These are phyloP conservation scores for Rhodotorula sp. DNA, from an alignment of 1,284 basidiomycete genomes.

Conservation along the genomic window DNA sequence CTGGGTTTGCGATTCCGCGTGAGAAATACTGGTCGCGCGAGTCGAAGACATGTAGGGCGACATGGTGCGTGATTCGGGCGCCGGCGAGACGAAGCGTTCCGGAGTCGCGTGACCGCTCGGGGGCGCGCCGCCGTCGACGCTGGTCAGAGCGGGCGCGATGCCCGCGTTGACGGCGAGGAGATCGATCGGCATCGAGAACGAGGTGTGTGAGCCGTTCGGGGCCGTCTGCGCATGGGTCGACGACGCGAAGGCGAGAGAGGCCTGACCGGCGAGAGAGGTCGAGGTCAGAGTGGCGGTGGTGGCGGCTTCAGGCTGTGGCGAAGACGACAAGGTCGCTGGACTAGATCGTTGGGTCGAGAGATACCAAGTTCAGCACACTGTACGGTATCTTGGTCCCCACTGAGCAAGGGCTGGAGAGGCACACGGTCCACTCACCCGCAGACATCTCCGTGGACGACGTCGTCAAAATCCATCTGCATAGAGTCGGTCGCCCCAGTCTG, in stretches of 20 bases:
- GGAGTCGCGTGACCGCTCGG: constrained; percentile 4
- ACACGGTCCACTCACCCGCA: constrained; percentile 28
- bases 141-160: constrained; percentile 31
- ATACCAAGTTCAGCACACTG: not conserved
- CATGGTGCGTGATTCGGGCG: not conserved
- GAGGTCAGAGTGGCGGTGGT: not conserved
- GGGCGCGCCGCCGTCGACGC: not conserved
- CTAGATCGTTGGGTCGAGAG: too few relatives aligned
- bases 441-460: constrained; percentile 26
- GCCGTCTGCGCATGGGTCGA: not conserved
- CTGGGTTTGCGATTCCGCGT: not conserved
- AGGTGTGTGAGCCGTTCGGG: constrained; percentile 2
- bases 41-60: not conserved
- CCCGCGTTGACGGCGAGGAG: constrained; percentile 26
- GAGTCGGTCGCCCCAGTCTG: not conserved
- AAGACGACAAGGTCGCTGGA: not conserved
- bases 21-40: not conserved
- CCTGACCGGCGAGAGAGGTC: not conserved
- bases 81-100: constrained; percentile 2
- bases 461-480: constrained; percentile 30
- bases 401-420: not conserved
- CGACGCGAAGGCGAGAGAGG: not conserved
- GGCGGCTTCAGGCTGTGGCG: not conserved
- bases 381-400: too few relatives aligned
- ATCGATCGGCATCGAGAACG: constrained; percentile 23